Evolutionary conservation across 768 basidiomycete species (phyloP).

Genomic region (Exidia glandulosa): DNA sequence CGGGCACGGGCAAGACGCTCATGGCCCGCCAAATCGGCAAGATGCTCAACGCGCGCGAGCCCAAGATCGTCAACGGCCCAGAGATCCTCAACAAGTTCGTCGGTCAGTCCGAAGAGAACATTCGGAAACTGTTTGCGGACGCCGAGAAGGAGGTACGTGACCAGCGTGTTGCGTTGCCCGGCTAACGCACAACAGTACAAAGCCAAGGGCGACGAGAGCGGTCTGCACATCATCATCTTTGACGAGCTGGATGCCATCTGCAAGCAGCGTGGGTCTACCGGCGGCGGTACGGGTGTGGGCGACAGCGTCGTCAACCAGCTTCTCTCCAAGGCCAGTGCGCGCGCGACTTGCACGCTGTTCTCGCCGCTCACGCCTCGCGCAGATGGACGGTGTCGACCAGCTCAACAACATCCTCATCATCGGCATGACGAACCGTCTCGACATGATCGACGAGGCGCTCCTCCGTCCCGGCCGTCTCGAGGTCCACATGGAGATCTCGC

Average conservation of each 20-base stretch:
- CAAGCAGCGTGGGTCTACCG: slow-evolving; percentile 93
- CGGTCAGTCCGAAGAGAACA: slow-evolving; percentile 94
- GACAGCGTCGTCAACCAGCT: slow-evolving; percentile 98
- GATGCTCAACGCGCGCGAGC: slow-evolving; percentile 96
- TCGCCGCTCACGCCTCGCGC: not conserved
- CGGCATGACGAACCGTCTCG: slow-evolving; percentile 96
- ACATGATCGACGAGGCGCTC: slow-evolving; percentile 98
- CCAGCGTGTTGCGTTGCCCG: not conserved
- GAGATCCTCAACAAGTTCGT: slow-evolving; percentile 97
- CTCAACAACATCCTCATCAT: slow-evolving; percentile 98
- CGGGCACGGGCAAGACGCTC: slow-evolving; percentile 96
- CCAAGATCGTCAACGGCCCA: slow-evolving; percentile 96
- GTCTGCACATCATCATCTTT: slow-evolving; percentile 97
- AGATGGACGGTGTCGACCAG: slow-evolving; percentile 99
- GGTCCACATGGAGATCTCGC: slow-evolving; percentile 98
- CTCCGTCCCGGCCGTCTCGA: slow-evolving; percentile 96
- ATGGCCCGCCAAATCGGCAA: slow-evolving; percentile 98
- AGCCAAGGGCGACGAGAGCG: slow-evolving; percentile 93
- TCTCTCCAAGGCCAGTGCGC: slow-evolving; percentile 67
- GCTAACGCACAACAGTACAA: slow-evolving; percentile 58
- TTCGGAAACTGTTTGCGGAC: slow-evolving; percentile 94
- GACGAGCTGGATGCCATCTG: slow-evolving; percentile 98
- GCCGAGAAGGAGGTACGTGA: slow-evolving; percentile 84
- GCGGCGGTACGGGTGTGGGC: slow-evolving; percentile 91
- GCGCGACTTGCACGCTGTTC: not conserved